A percentile compares a stretch with the other conserved stretches of the same genome.
phyloP scores from a whole-genome alignment of 352 stramenopile genomes.

The Phytophthora podocarpi region DNA sequence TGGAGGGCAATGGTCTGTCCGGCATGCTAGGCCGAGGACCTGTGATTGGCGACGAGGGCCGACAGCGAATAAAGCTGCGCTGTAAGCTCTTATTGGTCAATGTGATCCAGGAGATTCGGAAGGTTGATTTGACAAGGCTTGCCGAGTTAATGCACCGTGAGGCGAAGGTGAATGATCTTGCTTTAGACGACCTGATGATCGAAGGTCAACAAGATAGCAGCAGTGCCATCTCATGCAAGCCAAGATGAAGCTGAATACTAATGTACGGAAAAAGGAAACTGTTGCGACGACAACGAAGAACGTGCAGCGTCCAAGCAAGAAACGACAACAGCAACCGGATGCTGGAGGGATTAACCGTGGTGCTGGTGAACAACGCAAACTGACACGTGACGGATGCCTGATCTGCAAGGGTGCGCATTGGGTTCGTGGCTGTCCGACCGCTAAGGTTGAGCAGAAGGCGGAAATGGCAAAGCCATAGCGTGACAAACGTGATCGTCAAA shows the following conservation, averaged over 20 bases:
- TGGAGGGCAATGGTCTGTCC: not conserved
- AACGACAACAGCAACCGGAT: too few relatives aligned
- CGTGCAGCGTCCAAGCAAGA: too few relatives aligned
- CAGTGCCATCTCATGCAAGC: conserved; percentile 19
- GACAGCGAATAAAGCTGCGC: not conserved
- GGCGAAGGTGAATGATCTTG: conserved; percentile 9
- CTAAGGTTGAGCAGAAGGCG: conserved; percentile 9
- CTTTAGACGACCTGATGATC: conserved; percentile 18
- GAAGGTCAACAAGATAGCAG: conserved; percentile 5
- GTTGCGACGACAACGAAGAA: too few relatives aligned
- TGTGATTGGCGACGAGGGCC: not conserved
- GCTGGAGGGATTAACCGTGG: too few relatives aligned
- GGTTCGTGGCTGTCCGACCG: conserved; percentile 5
- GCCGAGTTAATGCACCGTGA: conserved; percentile 1
- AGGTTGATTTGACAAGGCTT: conserved; percentile 3
- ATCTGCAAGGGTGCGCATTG: conserved; percentile 10
- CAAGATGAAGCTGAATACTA: conserved; percentile 7
- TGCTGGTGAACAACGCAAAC: not conserved
- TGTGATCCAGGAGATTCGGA: not conserved
- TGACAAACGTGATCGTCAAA: not conserved
- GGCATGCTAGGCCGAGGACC: not conserved
- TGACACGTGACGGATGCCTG: not conserved
- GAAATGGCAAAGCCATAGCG: not conserved
- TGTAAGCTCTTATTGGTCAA: not conserved
- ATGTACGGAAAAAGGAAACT: not conserved